phyloP scores from a whole-genome alignment of 2,329 filamentous ascomycete genomes.

The Beauveria scarabaeidicola region DNA sequence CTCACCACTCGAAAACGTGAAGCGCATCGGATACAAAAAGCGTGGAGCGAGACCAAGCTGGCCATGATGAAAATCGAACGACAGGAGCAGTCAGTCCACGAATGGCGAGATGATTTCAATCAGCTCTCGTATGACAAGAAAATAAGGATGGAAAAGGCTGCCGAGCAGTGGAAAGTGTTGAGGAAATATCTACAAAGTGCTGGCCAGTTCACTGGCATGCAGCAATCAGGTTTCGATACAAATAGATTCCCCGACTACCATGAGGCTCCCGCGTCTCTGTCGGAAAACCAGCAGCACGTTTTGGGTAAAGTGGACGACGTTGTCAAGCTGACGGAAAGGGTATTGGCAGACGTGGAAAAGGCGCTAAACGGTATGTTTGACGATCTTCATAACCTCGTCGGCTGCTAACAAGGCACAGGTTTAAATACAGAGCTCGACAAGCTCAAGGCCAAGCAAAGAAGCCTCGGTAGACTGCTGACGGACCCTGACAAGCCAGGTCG shows the following conservation, averaged over 20 bases:
- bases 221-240: conserved; percentile 29
- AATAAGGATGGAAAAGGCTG: conserved; percentile 22
- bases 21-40: conserved; percentile 35
- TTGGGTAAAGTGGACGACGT: conserved; percentile 25
- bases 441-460: conserved; percentile 27
- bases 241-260: conserved; percentile 31
- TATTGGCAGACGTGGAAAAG: conserved; percentile 26
- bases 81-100: conserved; percentile 20
- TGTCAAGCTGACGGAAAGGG: conserved; percentile 23
- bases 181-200: conserved; percentile 28
- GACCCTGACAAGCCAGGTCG: conserved; percentile 29
- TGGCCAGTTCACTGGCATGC: conserved; percentile 28
- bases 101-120: conserved; percentile 21
- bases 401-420: conserved; percentile 20
- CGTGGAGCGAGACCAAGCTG: conserved; percentile 25
- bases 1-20: conserved; percentile 35
- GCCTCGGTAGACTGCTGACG: conserved; percentile 32
- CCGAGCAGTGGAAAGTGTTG: conserved; percentile 25
- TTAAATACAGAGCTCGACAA: conserved; percentile 23
- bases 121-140: conserved; percentile 21
- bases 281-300: conserved; percentile 23
- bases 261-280: conserved; percentile 28
- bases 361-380: conserved; percentile 27
- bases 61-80: conserved; percentile 17
- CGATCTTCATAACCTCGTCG: background rate